Percentiles rank a stretch among this genome's conserved stretches.
These are phyloP conservation scores for Wickerhamomyces pijperi DNA, from an alignment of 805 yeast genomes.

Conservation along the genomic window DNA sequence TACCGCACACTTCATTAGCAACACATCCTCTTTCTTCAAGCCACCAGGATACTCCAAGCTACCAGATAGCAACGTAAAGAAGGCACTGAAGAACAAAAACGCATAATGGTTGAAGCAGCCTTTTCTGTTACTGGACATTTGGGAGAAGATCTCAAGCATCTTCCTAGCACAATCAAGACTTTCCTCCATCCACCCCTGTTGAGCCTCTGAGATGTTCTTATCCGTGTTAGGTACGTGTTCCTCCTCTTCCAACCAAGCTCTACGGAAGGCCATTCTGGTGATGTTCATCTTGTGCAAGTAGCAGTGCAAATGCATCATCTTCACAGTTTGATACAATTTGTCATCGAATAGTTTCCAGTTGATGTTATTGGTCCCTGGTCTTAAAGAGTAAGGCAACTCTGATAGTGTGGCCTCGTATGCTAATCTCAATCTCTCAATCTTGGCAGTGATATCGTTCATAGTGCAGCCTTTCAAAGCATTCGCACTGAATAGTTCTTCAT, in stretches of 20 bases:
- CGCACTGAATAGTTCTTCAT: slow-evolving; percentile 12
- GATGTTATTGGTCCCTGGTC: slow-evolving; percentile 7
- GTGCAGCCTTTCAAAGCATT: slow-evolving; percentile 9
- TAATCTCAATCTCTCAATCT: slow-evolving; percentile 10
- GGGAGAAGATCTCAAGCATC: slow-evolving; percentile 5
- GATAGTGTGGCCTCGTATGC: slow-evolving; percentile 8
- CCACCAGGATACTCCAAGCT: slow-evolving; percentile 13
- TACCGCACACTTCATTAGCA: slow-evolving; percentile 5
- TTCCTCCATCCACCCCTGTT: slow-evolving; percentile 9
- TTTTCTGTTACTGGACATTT: slow-evolving; percentile 3
- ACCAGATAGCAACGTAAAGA: slow-evolving; percentile 16
- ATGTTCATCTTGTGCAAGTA: slow-evolving; percentile 11
- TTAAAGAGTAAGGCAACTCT: slow-evolving; percentile 5
- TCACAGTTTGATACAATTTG: slow-evolving; percentile 4
- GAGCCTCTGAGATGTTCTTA: slow-evolving; percentile 4
- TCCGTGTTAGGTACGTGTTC: too few species aligned
- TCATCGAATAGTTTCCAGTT: slow-evolving; percentile 1
- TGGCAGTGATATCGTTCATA: slow-evolving; percentile 7
- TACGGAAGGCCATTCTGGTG: slow-evolving; percentile 18
- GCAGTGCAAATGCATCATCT: slow-evolving; percentile 10
- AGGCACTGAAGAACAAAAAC: slow-evolving; percentile 15
- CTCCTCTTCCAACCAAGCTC: slow-evolving; percentile 14
- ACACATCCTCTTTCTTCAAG: slow-evolving; percentile 6
- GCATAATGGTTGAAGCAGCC: slow-evolving; percentile 8
- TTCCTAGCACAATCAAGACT: slow-evolving; percentile 14